Conservation (phyloP, 2,329 filamentous ascomycete genomes). For the Alternaria sp. region DNA sequence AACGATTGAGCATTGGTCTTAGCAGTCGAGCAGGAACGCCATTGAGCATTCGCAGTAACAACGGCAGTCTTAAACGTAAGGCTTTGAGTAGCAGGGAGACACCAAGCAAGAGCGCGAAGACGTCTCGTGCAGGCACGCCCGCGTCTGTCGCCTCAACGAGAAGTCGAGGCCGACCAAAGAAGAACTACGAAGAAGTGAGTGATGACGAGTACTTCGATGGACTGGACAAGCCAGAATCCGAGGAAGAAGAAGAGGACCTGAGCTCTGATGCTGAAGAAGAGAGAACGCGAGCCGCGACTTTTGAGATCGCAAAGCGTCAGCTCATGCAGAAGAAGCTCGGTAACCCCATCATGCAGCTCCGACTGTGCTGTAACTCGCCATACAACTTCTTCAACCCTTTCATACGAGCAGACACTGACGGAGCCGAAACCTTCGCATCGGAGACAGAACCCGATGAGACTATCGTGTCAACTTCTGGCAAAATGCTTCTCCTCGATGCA, state of each 20-base stretch:
- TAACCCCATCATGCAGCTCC: conserved; percentile 90
- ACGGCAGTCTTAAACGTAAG: conserved; percentile 65
- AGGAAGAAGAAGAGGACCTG: conserved; percentile 49
- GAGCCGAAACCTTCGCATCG: conserved; percentile 53
- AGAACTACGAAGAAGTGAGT: conserved; percentile 72
- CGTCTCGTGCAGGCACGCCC: conserved; percentile 78
- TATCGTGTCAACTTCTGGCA: conserved; percentile 86
- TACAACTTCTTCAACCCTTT: conserved; percentile 98
- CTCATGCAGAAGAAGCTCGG: conserved; percentile 91
- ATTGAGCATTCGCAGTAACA: conserved; percentile 51
- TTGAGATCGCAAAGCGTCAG: conserved; percentile 83
- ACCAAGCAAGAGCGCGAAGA: conserved; percentile 74
- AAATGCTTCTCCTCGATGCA: conserved; percentile 92
- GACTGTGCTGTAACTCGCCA: conserved; percentile 89
- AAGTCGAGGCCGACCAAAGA: conserved; percentile 61
- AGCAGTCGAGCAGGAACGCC: conserved; percentile 56
- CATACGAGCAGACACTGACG: conserved; percentile 55
- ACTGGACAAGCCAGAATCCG: conserved; percentile 65
- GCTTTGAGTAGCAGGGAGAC: conserved; percentile 53
- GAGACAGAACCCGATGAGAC: conserved; percentile 72
- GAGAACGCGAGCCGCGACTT: conserved; percentile 67
- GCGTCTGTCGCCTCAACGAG: conserved; percentile 59
- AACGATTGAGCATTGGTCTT: conserved; percentile 61
- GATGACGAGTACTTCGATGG: conserved; percentile 85
- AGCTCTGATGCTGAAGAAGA: conserved; percentile 64